These are phyloP conservation scores for Cucumis variabilis DNA, from an alignment of 331 rosid species.

Conservation along the genomic window DNA sequence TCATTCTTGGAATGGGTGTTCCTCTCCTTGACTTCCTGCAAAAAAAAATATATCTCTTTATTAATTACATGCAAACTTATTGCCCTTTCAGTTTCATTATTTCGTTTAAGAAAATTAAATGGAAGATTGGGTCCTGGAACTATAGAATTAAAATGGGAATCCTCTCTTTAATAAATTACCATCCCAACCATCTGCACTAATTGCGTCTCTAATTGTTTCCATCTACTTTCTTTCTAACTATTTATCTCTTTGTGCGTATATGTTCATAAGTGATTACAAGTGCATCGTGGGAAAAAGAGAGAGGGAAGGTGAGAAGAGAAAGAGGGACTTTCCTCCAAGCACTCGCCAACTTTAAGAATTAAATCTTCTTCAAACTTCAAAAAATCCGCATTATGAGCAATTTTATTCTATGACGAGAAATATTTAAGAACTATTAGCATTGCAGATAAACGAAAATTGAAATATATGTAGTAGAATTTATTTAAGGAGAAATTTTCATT, in stretches of 20 bases:
- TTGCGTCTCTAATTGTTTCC: constrained; percentile 8
- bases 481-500: not conserved
- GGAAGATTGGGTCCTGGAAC: not conserved
- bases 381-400: constrained; percentile 68
- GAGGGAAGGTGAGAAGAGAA: not conserved
- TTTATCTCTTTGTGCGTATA: not conserved
- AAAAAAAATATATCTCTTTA: constrained; percentile 2
- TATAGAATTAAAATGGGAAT: not conserved
- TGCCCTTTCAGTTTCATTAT: not conserved
- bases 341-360: constrained; percentile 92
- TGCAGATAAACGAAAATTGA: not conserved
- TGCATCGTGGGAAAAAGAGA: not conserved
- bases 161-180: not conserved
- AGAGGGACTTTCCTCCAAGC: constrained; percentile 75
- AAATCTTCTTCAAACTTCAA: constrained; percentile 79
- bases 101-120: no score
- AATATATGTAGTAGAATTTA: not conserved
- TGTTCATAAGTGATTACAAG: not conserved
- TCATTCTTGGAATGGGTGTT: constrained; percentile 57
- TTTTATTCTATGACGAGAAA: constrained; percentile 64
- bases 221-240: not conserved
- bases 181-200: constrained; percentile 14
- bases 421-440: constrained; percentile 35
- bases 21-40: constrained; percentile 88
- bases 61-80: not conserved